A percentile compares a stretch with the other conserved stretches of the same genome.
These are phyloP conservation scores for Leptographium procerum DNA, from an alignment of 2,329 filamentous ascomycete genomes.

Conservation along the genomic window DNA sequence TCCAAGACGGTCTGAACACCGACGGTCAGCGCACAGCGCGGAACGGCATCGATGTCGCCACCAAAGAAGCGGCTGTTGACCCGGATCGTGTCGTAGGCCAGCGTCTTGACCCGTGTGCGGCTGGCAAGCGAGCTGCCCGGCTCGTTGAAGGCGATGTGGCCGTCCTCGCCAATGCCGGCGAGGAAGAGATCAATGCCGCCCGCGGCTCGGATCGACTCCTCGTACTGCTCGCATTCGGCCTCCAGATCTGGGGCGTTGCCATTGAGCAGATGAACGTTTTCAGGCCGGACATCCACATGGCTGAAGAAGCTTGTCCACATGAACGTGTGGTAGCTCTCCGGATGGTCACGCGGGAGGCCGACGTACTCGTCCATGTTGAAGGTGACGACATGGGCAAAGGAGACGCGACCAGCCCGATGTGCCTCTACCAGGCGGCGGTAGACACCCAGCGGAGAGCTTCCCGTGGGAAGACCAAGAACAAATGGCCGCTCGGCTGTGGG, in stretches of 20 bases:
- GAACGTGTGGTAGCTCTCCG: slow-evolving; percentile 69
- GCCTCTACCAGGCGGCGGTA: slow-evolving; percentile 56
- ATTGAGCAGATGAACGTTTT: slow-evolving; percentile 61
- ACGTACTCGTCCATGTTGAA: slow-evolving; percentile 66
- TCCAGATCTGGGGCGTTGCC: slow-evolving; percentile 60
- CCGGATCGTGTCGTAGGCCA: slow-evolving; percentile 66
- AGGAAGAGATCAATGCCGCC: slow-evolving; percentile 71
- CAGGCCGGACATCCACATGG: slow-evolving; percentile 57
- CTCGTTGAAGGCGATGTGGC: slow-evolving; percentile 76
- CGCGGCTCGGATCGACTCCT: slow-evolving; percentile 53
- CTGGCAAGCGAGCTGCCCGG: slow-evolving; percentile 60
- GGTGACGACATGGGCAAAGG: slow-evolving; percentile 57
- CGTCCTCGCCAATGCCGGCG: slow-evolving; percentile 65
- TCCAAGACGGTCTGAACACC: slow-evolving; percentile 45
- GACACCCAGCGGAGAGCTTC: slow-evolving; percentile 57
- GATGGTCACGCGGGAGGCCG: slow-evolving; percentile 59
- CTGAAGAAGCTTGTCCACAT: slow-evolving; percentile 78
- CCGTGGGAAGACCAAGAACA: slow-evolving; percentile 62
- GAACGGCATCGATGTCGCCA: slow-evolving; percentile 52
- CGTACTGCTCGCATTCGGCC: slow-evolving; percentile 61
- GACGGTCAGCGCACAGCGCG: slow-evolving; percentile 61
- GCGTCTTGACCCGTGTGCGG: slow-evolving; percentile 63
- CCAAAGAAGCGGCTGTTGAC: slow-evolving; percentile 66
- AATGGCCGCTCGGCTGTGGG: slow-evolving; percentile 55
- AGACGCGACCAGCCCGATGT: slow-evolving; percentile 42